Evolutionary conservation across 345 rosid genomes (phyloP).

Genomic region (Syzygium aqueum): DNA sequence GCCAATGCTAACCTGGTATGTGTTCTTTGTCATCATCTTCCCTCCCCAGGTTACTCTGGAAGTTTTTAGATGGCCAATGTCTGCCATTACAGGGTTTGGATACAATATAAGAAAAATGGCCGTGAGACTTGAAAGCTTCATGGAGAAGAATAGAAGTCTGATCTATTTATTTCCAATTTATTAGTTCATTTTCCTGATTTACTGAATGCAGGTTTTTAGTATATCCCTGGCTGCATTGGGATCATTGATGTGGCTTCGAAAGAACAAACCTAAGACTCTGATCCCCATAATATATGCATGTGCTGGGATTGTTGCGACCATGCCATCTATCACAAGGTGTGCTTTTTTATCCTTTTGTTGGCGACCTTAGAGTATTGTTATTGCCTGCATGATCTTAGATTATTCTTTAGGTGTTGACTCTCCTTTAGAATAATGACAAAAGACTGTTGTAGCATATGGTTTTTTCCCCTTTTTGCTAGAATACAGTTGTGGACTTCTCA

Average conservation of each 20-base stretch:
- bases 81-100: not conserved
- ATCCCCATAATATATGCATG: conserved; percentile 82
- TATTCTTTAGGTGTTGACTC: not conserved
- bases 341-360: not conserved
- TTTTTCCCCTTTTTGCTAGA: not conserved
- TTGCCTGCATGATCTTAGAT: not conserved
- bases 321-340: conserved; percentile 90
- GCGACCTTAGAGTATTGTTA: not conserved
- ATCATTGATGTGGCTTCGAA: conserved; percentile 95
- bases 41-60: not conserved
- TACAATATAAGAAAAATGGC: not conserved
- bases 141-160: not conserved
- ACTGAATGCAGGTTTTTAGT: conserved; percentile 56
- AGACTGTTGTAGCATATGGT: not conserved
- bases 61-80: not conserved
- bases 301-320: conserved; percentile 84
- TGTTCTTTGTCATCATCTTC: not conserved
- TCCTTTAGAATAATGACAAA: not conserved
- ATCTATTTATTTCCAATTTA: not conserved
- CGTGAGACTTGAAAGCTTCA: not conserved
- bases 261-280: conserved; percentile 85
- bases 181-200: not conserved
- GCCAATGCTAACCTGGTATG: conserved; percentile 91
- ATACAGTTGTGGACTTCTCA: not conserved
- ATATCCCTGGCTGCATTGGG: conserved; percentile 94